These are phyloP conservation scores for Polytolypa hystricis DNA, from an alignment of 2,329 filamentous ascomycete genomes.

Conservation along the genomic window DNA sequence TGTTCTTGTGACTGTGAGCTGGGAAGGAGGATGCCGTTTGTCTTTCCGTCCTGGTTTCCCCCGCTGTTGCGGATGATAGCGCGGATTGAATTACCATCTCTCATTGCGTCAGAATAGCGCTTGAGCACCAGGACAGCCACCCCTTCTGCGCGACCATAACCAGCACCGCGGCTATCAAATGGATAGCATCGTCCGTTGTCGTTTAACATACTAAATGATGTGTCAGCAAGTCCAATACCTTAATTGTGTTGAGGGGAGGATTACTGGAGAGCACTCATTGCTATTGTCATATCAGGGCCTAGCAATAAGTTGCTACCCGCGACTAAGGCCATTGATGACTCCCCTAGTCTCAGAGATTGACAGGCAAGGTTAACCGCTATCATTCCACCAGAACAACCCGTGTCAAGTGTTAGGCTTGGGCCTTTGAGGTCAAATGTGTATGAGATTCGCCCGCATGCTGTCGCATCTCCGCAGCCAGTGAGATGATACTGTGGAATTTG, in stretches of 20 bases:
- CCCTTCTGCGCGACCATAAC: constrained; percentile 45
- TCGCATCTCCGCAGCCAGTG: constrained; percentile 19
- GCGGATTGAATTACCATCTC: constrained; percentile 35
- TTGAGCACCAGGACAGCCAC: constrained; percentile 42
- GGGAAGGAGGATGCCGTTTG: constrained; percentile 24
- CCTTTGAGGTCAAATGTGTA: constrained; percentile 28
- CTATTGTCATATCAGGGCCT: constrained; percentile 27
- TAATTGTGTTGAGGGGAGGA: neutral
- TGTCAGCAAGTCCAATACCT: neutral
- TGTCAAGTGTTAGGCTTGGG: constrained; percentile 28
- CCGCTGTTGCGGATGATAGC: constrained; percentile 33
- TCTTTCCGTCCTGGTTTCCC: constrained; percentile 39
- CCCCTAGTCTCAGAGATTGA: constrained; percentile 54
- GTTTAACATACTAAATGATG: constrained; percentile 1
- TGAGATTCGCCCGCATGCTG: constrained; percentile 27
- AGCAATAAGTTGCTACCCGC: constrained; percentile 62
- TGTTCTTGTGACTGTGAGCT: constrained; percentile 19
- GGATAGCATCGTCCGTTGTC: constrained; percentile 36
- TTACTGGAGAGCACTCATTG: constrained; percentile 13
- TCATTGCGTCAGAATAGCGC: constrained; percentile 38
- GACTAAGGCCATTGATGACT: constrained; percentile 62
- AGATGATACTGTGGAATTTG: constrained; percentile 13
- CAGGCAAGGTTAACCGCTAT: constrained; percentile 52
- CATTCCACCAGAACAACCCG: constrained; percentile 14
- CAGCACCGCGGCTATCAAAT: constrained; percentile 41